Conservation (phyloP, 2,329 filamentous ascomycete species). For the Pseudogymnoascus sp. region DNA sequence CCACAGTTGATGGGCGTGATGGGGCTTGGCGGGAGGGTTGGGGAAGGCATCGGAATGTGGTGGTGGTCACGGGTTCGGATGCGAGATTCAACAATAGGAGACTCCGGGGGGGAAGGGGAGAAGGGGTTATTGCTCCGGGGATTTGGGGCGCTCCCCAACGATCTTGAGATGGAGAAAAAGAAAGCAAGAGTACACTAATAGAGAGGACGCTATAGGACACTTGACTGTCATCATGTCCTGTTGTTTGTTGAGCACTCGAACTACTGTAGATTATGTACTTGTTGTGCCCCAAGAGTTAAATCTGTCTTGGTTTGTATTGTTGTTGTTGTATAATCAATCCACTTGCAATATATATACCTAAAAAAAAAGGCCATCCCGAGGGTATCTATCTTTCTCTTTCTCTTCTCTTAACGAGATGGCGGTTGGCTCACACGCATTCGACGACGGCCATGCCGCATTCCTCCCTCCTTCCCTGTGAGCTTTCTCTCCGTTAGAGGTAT, state of each 20-base stretch:
- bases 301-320: not conserved
- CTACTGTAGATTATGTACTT: not conserved
- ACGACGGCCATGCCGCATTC: not conserved
- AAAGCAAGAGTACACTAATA: not conserved
- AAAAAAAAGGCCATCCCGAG: conserved; percentile 5
- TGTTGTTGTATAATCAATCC: not conserved
- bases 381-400: not conserved
- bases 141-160: not conserved
- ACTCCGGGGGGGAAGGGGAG: not conserved
- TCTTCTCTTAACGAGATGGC: not conserved
- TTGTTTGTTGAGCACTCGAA: not conserved
- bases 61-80: not conserved
- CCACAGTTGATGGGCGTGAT: not conserved
- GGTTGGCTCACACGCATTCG: not conserved
- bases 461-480: not conserved
- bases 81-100: not conserved
- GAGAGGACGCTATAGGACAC: not conserved
- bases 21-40: not conserved
- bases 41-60: not conserved
- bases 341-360: conserved; percentile 5
- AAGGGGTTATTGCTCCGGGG: not conserved
- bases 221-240: not conserved
- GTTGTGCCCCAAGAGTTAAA: not conserved
- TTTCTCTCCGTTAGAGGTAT: not conserved
- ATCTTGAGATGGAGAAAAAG: not conserved